Base-by-base conservation (phyloP, 1,284 basidiomycete species). In the Ustilago vetiveriae region DNA sequence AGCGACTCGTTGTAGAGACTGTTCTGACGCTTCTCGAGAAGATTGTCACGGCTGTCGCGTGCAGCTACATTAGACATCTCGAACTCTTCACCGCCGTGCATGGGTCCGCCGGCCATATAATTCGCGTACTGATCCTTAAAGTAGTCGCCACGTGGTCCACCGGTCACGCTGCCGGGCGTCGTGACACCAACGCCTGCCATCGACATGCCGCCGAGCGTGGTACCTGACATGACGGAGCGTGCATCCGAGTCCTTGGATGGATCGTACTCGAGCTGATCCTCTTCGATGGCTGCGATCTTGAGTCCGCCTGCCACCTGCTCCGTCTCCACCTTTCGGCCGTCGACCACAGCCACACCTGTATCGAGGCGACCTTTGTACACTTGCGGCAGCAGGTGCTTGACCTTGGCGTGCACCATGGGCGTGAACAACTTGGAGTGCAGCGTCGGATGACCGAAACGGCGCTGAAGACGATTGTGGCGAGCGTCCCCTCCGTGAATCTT, bases 361-460 rank as follows among this genome's bases (percentile, higher is more conserved):
- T 74, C 68, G 38, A 71, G 44, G 37, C 57, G 63, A 23, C 80
- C 80, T 27, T 62, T 62, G 65, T 80, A 81, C 13, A 81, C 64
- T 19, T 78, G 54, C 5, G 70, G 68, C 8, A 78, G 48, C 4
- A 76, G 48, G 23, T 76, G 68, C 52, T 76, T 72, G 54, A 77
- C 67, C 38, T 71, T 66, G 44, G 76, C 73, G 52, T 77, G 68
- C 23, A 82, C 78, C 66, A 82, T 76, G 27, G 80, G 80, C 0
- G 67, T 74, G 26, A 70, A 77, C 16, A 82, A 70, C 41, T 71
- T 72, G 29, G 79, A 68, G 53, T 78, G 72, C 5, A 82, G 53
- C 36, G 72, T 69, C 1, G 79, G 79, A 36, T 82, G 78, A n/a
- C 80, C 80, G 53, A 82, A 82, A 24, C 79, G 77, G 10, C 78